These are phyloP conservation scores for Macadamia integrifolia DNA, from an alignment of 164 flowering plant genomes.

Conservation along the genomic window DNA sequence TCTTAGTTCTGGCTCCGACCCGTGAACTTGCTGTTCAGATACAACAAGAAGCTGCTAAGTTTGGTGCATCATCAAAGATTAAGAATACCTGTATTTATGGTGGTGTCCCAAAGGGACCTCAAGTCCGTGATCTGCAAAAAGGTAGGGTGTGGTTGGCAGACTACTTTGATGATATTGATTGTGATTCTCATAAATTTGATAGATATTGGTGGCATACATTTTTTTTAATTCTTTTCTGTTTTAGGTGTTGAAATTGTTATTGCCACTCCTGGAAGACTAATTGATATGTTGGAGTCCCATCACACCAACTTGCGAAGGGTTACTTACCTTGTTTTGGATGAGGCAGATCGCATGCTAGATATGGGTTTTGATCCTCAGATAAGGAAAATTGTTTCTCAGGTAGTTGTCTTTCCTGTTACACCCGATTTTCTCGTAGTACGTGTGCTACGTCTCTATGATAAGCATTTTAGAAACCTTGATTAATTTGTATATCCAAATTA, in stretches of 20 bases:
- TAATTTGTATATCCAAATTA: neutral
- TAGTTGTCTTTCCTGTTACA: slow-evolving; percentile 4
- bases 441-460: neutral
- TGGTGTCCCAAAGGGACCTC: slow-evolving; percentile 99
- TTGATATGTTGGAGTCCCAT: slow-evolving; percentile 97
- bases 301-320: slow-evolving; percentile 94
- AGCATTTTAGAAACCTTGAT: neutral
- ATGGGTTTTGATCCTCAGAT: slow-evolving; percentile 99
- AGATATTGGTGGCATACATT: slow-evolving; percentile 12
- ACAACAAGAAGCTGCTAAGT: slow-evolving; percentile 94
- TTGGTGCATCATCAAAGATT: slow-evolving; percentile 93
- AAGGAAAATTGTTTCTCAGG: slow-evolving; percentile 63
- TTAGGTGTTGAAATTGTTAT: slow-evolving; percentile 96
- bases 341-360: slow-evolving; percentile 98
- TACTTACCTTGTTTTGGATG: slow-evolving; percentile 96
- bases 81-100: slow-evolving; percentile 96
- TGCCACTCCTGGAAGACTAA: slow-evolving; percentile 98
- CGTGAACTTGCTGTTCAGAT: slow-evolving; percentile 99
- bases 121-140: slow-evolving; percentile 98
- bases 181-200: slow-evolving; percentile 28
- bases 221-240: slow-evolving; percentile 9
- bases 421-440: neutral
- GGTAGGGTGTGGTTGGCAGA: slow-evolving; percentile 49
- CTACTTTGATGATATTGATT: slow-evolving; percentile 23
- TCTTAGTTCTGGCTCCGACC: slow-evolving; percentile 95